phyloP scores from a whole-genome alignment of 2,329 filamentous ascomycete species.

The Trichophyton mentagrophytes region DNA sequence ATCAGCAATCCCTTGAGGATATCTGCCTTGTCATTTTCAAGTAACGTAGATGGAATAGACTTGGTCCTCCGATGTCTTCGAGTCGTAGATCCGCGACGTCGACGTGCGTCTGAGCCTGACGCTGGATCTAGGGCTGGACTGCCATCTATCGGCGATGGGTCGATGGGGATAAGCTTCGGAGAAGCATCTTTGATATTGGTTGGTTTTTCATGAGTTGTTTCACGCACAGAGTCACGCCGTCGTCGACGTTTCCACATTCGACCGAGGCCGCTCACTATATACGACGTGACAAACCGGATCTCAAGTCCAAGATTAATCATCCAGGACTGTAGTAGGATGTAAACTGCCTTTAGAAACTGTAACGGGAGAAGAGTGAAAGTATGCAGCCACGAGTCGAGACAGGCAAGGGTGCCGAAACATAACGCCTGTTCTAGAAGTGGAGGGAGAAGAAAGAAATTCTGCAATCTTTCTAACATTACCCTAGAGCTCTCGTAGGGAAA shows the following conservation, averaged over 20 bases:
- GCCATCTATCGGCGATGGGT: neutral
- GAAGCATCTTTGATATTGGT: conserved; percentile 13
- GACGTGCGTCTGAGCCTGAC: conserved; percentile 2
- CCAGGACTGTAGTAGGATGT: conserved; percentile 70
- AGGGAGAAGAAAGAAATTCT: conserved; percentile 77
- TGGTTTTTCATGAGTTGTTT: conserved; percentile 8
- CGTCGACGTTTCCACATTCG: conserved; percentile 53
- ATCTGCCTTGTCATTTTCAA: conserved; percentile 87
- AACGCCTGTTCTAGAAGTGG: conserved; percentile 71
- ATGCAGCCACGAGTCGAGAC: conserved; percentile 90
- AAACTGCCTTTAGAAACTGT: conserved; percentile 68
- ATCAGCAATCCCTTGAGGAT: conserved; percentile 83
- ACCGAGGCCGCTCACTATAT: conserved; percentile 67
- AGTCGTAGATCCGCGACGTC: conserved; percentile 20
- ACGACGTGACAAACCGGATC: conserved; percentile 55
- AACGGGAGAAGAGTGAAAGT: conserved; percentile 91
- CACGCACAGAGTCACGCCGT: conserved; percentile 1
- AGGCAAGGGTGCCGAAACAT: conserved; percentile 78
- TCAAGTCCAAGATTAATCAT: conserved; percentile 58
- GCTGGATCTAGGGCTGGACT: neutral
- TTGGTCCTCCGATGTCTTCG: conserved; percentile 59
- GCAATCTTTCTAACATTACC: conserved; percentile 79
- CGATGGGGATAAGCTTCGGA: neutral
- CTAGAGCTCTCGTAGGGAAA: conserved; percentile 83
- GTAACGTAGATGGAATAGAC: conserved; percentile 71